Evolutionary conservation across 2,329 filamentous ascomycete species (phyloP), one percentile per base, ranked within the genome.

Genomic region (Ascochyta lentis): DNA sequence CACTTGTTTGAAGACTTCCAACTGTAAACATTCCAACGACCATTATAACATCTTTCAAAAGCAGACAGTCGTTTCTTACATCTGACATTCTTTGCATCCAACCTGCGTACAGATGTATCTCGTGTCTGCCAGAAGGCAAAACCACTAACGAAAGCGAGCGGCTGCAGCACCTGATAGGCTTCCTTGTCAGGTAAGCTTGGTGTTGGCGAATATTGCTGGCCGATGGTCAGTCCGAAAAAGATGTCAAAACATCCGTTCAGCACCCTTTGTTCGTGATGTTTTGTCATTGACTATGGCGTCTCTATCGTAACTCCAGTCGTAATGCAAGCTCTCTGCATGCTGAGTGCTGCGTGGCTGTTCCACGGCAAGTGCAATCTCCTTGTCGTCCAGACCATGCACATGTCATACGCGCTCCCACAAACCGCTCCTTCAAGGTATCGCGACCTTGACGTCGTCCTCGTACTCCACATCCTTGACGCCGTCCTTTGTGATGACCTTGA

Each of bases 401-500:
- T 50, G 49, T 55, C 19, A 49, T 58, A 23, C 49, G 31, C 35
- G 31, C 24, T 40, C 38, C 16, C 8, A n/a, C 23, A 15, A 38
- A 13, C 10, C 27, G 8, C 16, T 34, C 23, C 13, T 65, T 81
- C 73, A 89, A 68, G 86, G 83, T 66, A 81, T 78, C 77, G 84
- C 85, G 34, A 89, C 86, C 56, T 88, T 79, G 77, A 87, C 88
- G 79, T 90, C 88, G 74, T 96, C 91, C 74, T 94, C 89, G 76
- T 92, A 96, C 62, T 91, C 86, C 69, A 96, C 85, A 69, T 95
- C 91, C 67, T 86, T 81, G 60, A 99, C 89, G 10, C 96, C 95
- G 68, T 98, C 92, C 81, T 96, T 96, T 60, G 92, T 96, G 70
- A 99, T 87, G 33, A 92, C 90, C 84, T 98, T 98, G 70, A 99